These are phyloP conservation scores for Ascochyta koolunga DNA, from an alignment of 2,329 filamentous ascomycete species.

Conservation along the genomic window DNA sequence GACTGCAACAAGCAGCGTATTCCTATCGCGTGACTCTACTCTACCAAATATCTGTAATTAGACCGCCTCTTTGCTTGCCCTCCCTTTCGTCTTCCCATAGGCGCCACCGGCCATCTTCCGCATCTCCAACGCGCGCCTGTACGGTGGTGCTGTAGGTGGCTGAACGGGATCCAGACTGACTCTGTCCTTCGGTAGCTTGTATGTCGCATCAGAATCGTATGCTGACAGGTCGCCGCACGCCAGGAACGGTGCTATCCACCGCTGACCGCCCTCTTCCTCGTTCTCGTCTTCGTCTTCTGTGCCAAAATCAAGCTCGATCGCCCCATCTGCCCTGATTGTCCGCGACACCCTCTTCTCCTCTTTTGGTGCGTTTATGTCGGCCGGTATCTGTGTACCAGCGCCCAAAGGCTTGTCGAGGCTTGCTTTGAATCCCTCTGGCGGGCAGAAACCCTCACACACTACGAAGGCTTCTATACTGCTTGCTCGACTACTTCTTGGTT, in stretches of 20 bases:
- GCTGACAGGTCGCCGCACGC: constrained; percentile 95
- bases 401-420: constrained; percentile 78
- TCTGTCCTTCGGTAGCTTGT: constrained; percentile 83
- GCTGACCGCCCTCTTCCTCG: constrained; percentile 53
- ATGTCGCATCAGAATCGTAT: constrained; percentile 95
- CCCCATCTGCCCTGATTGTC: constrained; percentile 52
- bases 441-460: constrained; percentile 87
- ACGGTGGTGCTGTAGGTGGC: constrained; percentile 93
- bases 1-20: background rate
- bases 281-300: constrained; percentile 50
- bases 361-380: constrained; percentile 27
- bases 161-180: constrained; percentile 90
- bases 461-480: constrained; percentile 98
- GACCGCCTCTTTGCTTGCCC: background rate
- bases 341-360: constrained; percentile 30
- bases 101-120: constrained; percentile 76
- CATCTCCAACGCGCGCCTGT: constrained; percentile 88
- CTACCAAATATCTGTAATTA: background rate
- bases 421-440: constrained; percentile 75
- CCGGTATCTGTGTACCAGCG: constrained; percentile 61
- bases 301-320: constrained; percentile 55
- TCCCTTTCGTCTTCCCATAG: constrained; percentile 71
- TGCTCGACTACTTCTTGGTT: constrained; percentile 91
- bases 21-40: background rate
- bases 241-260: constrained; percentile 94